Conservation (phyloP, 176 grass and related monocot species). For the Metroxylon sagu region DNA sequence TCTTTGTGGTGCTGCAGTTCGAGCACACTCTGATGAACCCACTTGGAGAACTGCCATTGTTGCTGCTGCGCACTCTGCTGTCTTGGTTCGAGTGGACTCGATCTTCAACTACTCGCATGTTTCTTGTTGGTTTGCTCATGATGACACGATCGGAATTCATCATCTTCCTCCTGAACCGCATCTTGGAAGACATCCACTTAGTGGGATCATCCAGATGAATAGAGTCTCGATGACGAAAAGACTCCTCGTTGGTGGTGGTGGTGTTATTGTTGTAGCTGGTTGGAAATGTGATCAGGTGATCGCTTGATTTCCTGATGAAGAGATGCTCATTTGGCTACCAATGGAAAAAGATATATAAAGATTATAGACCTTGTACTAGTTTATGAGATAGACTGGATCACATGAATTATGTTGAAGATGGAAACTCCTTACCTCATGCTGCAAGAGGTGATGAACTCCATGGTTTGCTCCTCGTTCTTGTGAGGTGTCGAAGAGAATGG, state of each 20-base stretch:
- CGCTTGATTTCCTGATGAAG: conserved; percentile 30
- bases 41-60: conserved; percentile 16
- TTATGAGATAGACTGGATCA: too few species aligned
- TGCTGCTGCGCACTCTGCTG: conserved; percentile 15
- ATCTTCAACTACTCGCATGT: conserved; percentile 18
- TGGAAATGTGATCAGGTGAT: conserved; percentile 23
- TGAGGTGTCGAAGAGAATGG: conserved; percentile 47
- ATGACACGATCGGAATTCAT: conserved; percentile 18
- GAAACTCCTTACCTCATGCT: conserved; percentile 5
- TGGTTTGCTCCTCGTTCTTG: conserved; percentile 17
- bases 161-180: conserved; percentile 75
- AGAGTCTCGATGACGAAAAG: conserved; percentile 41
- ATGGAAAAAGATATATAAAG: conserved; percentile 2
- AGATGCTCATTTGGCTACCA: conserved; percentile 48
- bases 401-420: conserved; percentile 1
- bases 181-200: conserved; percentile 61
- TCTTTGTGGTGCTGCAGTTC: conserved; percentile 94
- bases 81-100: neutral
- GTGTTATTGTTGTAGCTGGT: conserved; percentile 28
- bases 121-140: conserved; percentile 53
- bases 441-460: neutral
- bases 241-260: conserved; percentile 44
- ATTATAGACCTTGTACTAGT: too few species aligned
- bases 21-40: conserved; percentile 88
- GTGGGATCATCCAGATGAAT: conserved; percentile 2